Evolutionary conservation across 2,329 filamentous ascomycete species (phyloP).

Genomic region (Lachnellula willkommii): DNA sequence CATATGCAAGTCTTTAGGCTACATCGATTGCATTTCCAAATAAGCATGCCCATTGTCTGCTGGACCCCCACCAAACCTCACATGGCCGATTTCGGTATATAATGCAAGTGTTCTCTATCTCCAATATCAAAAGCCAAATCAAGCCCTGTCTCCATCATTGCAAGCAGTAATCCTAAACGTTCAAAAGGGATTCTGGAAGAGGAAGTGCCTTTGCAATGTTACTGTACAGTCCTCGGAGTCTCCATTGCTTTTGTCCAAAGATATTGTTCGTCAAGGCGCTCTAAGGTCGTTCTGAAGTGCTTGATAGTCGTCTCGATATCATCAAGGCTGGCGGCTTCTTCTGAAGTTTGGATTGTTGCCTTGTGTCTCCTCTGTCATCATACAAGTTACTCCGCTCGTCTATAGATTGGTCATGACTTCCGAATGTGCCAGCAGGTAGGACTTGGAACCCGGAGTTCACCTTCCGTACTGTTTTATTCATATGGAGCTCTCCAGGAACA

Average conservation of each 20-base stretch:
- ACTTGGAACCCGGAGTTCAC: constrained; percentile 38
- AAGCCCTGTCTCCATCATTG: no score
- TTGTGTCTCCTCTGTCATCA: constrained; percentile 14
- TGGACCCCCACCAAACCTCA: neutral
- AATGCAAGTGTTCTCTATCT: neutral
- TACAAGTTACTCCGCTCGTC: constrained; percentile 12
- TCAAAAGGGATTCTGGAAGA: no score
- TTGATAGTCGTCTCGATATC: constrained; percentile 10
- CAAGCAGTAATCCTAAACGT: no score
- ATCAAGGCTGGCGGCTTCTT: constrained; percentile 34
- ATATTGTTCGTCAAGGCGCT: neutral
- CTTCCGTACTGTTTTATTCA: constrained; percentile 33
- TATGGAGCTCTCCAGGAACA: constrained; percentile 33
- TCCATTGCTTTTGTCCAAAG: neutral
- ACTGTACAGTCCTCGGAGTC: neutral
- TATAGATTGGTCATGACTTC: neutral
- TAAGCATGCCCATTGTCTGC: neutral
- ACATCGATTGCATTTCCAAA: constrained; percentile 2
- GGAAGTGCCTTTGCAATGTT: no score
- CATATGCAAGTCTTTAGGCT: neutral
- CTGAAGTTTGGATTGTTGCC: constrained; percentile 37
- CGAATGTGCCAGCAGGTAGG: constrained; percentile 37
- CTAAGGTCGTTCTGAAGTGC: constrained; percentile 12
- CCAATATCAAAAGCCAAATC: no score
- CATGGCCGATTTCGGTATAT: neutral